Base-by-base conservation (phyloP, 2,329 filamentous ascomycete species). In the Cercospora sesami region DNA sequence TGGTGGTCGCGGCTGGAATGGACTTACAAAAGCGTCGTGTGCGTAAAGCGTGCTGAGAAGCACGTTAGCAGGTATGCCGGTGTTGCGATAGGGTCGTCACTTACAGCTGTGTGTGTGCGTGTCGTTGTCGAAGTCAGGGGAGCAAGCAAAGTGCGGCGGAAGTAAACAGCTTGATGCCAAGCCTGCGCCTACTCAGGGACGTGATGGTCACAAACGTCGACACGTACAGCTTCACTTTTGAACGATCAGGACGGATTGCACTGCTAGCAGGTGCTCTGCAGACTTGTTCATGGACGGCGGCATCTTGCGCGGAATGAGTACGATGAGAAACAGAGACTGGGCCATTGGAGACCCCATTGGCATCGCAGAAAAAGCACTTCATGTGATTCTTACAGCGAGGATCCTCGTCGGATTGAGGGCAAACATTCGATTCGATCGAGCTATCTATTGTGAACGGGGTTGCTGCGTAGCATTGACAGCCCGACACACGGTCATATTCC, bases 21-120 rank as follows among this genome's bases (percentile, higher is more conserved):
- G 36, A 64, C 62, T 64, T 58, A 64, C 62, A 18, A n/a, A 12
- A 42, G 62, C 62, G 51, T 16, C 28, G 48, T 58, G 18, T 58
- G 60, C 23, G 39, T 5, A 60, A n/a, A 23, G 62, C 62, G 30
- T 42, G 31, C 28, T 42, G 31, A 58, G 31, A 58, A 58, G 62
- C 48, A 64, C 12, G 31, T 64, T 30, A 64, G 62, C 33, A 36
- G 48, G 14, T 21, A 42, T 30, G 16, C 10, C 48, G 31, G 9
- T 58, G 12, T 33, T 55, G 48, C 26, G 31, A 12, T 18, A 23
- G 18, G 45, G 28, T 7, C 16, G 16, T 58, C 10, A 58, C 62
- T 58, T 64, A 64, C 62, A 18, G 12, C 8, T 42, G 7, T 36
- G 23, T 53, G 62, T 30, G 12, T 23, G 45, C 18, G 31, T 51